Base-by-base conservation (phyloP, 192 early-diverging fungal genomes). In the Backusella liffmaniae region DNA sequence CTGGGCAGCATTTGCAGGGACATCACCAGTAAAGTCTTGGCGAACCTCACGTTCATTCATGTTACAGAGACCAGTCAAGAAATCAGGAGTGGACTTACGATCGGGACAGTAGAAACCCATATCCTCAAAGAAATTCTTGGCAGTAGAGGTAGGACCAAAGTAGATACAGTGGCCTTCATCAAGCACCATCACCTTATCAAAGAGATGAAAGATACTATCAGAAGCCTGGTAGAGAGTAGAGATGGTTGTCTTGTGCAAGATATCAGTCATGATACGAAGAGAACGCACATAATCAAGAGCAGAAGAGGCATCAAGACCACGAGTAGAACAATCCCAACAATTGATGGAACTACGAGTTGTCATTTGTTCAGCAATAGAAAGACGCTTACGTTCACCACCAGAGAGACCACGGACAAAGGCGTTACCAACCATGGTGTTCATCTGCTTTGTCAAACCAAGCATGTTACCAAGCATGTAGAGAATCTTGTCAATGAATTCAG, bases 231-330 rank as follows among this genome's bases (percentile, higher is more conserved):
- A 88, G 29, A 91, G 79, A 9, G 86, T 85, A 29, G 82, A 85
- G 21, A 88, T 42, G 1, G 89, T 88, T 0, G 92, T 85, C 74
- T 90, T 91, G 34, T 90, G 81, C 62, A 92, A 79, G 35, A 92
- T 85, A 74, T 94, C 90, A 30, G 91, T 88, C 83, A 87, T 87
- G 56, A 93, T 90, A 56, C 94, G 90, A 36, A 95, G 85, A 9
- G 88, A 91, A 66, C 89, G 87, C 23, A 91, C 89, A 72, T 92
- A 95, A 75, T 95, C 94, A 42, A 95, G 84, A 41, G 94, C 92
- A 7, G 91, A 92, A 71, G 92, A 91, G 21, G 92, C 90, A 83
- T 96, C 94, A 66, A 96, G 86, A 42, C 94, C 94, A 37, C 88
- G 85, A 34, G 91, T 92, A 70, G 84, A 85, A 46, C 84, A 84